Conservation (phyloP, 2,329 filamentous ascomycete genomes). For the Pestalotiopsis fici region DNA sequence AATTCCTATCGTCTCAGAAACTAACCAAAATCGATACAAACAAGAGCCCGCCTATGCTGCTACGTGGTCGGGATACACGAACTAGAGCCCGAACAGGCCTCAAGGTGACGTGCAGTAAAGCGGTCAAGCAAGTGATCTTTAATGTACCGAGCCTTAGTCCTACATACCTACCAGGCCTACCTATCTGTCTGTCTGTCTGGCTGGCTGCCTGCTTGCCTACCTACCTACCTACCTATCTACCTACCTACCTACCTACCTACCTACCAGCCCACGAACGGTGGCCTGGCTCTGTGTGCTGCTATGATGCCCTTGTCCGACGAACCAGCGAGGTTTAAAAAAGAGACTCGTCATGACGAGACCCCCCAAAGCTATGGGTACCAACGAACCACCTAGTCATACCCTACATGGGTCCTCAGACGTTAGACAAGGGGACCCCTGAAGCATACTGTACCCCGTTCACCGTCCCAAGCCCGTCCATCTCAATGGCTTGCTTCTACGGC, state of each 20-base stretch:
- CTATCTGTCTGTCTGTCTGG: too few relatives aligned
- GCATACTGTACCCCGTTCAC: slow-evolving; percentile 31
- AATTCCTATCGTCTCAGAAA: background rate
- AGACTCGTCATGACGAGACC: slow-evolving; percentile 22
- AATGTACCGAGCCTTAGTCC: background rate
- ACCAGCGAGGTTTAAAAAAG: slow-evolving; percentile 22
- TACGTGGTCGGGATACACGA: background rate
- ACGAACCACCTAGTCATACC: slow-evolving; percentile 23
- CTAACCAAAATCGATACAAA: background rate
- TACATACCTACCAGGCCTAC: background rate
- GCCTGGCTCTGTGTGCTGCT: background rate
- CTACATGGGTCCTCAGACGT: slow-evolving; percentile 26
- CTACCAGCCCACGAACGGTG: too few relatives aligned
- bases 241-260: too few relatives aligned
- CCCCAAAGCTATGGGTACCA: slow-evolving; percentile 24
- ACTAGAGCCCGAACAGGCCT: background rate
- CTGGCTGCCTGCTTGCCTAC: too few relatives aligned
- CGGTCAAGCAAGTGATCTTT: slow-evolving; percentile 2
- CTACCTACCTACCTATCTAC: too few relatives aligned
- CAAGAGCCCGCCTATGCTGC: background rate
- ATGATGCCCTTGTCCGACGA: slow-evolving; percentile 13
- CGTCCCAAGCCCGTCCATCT: slow-evolving; percentile 18
- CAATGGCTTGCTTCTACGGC: slow-evolving; percentile 2
- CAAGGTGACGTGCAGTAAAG: slow-evolving; percentile 10
- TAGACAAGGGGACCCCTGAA: slow-evolving; percentile 27